phyloP scores from a whole-genome alignment of 768 basidiomycete genomes.

The Leccinum sublutescens region DNA sequence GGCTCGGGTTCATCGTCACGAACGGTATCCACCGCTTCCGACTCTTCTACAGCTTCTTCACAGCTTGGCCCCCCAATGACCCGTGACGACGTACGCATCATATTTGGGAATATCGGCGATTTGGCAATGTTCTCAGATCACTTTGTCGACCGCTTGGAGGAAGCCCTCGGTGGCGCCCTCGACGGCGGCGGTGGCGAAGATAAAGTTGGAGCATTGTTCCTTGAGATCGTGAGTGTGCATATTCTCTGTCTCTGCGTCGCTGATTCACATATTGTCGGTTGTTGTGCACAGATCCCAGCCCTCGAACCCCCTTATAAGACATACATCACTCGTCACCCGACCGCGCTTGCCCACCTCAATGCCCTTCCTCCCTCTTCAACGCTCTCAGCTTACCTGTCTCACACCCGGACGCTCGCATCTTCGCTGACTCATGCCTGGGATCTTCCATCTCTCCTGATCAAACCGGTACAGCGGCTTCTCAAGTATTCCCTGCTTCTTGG shows the following conservation, averaged over 20 bases:
- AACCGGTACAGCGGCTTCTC: conserved; percentile 93
- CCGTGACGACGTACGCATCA: conserved; percentile 61
- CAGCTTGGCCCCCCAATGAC: conserved; percentile 63
- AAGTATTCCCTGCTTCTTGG: conserved; percentile 89
- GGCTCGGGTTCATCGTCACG: conserved; percentile 39
- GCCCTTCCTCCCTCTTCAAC: conserved; percentile 41
- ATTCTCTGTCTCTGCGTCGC: background rate
- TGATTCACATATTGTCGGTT: background rate
- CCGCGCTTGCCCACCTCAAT: conserved; percentile 67
- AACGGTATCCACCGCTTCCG: conserved; percentile 44
- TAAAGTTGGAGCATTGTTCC: conserved; percentile 65
- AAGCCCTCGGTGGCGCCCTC: conserved; percentile 59
- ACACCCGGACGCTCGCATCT: conserved; percentile 64
- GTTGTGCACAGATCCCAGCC: conserved; percentile 52
- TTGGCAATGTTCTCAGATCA: conserved; percentile 69
- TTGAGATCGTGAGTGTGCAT: conserved; percentile 56
- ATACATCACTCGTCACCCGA: conserved; percentile 79
- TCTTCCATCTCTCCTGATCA: conserved; percentile 90
- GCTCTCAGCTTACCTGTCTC: conserved; percentile 61
- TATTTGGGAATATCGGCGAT: conserved; percentile 77
- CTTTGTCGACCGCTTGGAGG: conserved; percentile 63
- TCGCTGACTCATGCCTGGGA: conserved; percentile 88
- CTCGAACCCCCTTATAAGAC: conserved; percentile 72
- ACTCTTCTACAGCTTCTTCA: conserved; percentile 50
- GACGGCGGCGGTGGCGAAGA: conserved; percentile 71